Evolutionary conservation across 2,329 filamentous ascomycete genomes (phyloP).

Genomic region (Penicillium sp.): DNA sequence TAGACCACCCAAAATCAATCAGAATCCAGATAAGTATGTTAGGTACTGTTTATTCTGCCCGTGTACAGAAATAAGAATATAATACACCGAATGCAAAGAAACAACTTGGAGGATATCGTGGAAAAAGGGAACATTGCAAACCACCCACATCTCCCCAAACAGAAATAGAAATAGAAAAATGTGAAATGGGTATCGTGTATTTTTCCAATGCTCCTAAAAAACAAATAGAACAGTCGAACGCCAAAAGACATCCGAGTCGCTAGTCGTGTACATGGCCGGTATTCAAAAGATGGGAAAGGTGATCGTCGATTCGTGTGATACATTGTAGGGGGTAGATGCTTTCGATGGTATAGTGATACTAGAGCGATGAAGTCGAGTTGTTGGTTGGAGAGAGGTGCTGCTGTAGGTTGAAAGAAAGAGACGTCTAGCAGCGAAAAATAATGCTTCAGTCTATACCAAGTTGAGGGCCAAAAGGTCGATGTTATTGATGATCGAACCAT

Average conservation of each 20-base stretch:
- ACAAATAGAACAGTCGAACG: not conserved
- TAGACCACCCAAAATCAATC: too few species aligned
- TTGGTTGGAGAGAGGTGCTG: too few species aligned
- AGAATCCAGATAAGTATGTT: too few species aligned
- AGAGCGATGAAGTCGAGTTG: too few species aligned
- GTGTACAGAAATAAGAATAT: not conserved
- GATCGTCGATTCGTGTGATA: not conserved
- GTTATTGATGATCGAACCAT: conserved; percentile 65
- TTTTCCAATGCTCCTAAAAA: not conserved
- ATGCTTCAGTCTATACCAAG: too few species aligned
- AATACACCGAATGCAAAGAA: not conserved
- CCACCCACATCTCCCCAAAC: not conserved
- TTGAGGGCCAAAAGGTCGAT: too few species aligned
- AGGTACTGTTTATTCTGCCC: not conserved
- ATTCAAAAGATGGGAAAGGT: not conserved
- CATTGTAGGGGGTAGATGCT: too few species aligned
- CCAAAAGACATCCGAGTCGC: not conserved
- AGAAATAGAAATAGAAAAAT: not conserved
- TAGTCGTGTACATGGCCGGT: not conserved
- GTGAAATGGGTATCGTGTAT: not conserved
- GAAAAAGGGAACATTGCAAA: not conserved
- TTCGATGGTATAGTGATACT: too few species aligned
- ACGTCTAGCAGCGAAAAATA: too few species aligned
- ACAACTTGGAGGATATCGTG: not conserved
- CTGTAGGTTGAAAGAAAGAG: too few species aligned